A percentile compares a stretch with the other conserved stretches of the same genome.
phyloP scores from a whole-genome alignment of 345 rosid species.

The Gynandropsis gynandra region DNA sequence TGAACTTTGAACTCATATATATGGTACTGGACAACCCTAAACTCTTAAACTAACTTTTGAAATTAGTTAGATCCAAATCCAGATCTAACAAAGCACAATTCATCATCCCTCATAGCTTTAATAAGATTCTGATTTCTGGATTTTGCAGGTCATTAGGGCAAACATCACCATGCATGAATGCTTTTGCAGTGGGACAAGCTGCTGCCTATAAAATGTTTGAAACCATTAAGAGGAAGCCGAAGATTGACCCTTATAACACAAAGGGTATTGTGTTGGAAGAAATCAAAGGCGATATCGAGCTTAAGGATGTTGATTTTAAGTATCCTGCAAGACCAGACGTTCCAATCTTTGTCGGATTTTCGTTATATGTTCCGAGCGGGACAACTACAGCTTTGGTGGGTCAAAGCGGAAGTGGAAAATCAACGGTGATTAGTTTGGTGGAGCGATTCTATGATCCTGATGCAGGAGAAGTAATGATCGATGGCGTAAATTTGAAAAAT shows the following conservation, averaged over 20 bases:
- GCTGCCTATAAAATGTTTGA: slow-evolving; percentile 67
- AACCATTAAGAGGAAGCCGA: slow-evolving; percentile 35
- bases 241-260: slow-evolving; percentile 37
- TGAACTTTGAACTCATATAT: too few species aligned
- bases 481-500: slow-evolving; percentile 31
- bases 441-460: slow-evolving; percentile 70
- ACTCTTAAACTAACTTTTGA: too few species aligned
- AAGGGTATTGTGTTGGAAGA: slow-evolving; percentile 33
- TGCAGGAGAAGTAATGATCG: slow-evolving; percentile 41
- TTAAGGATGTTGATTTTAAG: slow-evolving; percentile 34
- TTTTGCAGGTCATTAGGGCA: slow-evolving; percentile 93
- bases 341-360: slow-evolving; percentile 53
- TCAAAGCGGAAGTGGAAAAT: slow-evolving; percentile 59
- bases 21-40: too few species aligned
- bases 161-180: slow-evolving; percentile 58
- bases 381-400: slow-evolving; percentile 43
- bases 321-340: slow-evolving; percentile 52
- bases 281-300: slow-evolving; percentile 39
- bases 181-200: slow-evolving; percentile 71
- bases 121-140: too few species aligned
- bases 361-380: slow-evolving; percentile 33
- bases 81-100: too few species aligned
- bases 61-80: too few species aligned
- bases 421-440: slow-evolving; percentile 62
- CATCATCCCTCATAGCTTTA: too few species aligned